Evolutionary conservation across 805 yeast genomes (phyloP).

Genomic region (Pichia phayaonensis): DNA sequence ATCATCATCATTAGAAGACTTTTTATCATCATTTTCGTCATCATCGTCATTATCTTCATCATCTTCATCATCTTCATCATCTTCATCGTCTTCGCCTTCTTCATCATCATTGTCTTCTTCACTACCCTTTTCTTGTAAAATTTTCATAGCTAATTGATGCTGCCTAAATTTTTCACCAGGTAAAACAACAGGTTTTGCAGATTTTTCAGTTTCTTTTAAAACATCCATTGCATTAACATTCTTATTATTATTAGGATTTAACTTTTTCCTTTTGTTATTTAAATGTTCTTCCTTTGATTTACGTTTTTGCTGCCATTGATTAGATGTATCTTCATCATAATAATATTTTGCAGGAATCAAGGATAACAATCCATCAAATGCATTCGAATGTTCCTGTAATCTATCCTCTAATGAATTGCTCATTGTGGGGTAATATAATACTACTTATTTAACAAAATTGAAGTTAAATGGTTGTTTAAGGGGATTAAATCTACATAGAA

Average conservation of each 20-base stretch:
- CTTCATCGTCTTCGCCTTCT: constrained; percentile 2
- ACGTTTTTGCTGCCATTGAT: constrained; percentile 87
- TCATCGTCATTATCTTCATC: constrained; percentile 25
- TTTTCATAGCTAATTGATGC: neutral
- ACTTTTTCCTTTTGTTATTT: constrained; percentile 57
- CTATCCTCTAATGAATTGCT: constrained; percentile 46
- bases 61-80: constrained; percentile 15
- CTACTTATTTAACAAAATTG: neutral
- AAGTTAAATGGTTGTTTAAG: no score
- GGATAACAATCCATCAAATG: constrained; percentile 84
- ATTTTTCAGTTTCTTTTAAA: constrained; percentile 43
- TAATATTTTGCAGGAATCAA: constrained; percentile 91
- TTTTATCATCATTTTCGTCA: neutral
- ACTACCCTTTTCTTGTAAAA: constrained; percentile 19
- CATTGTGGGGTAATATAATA: no score
- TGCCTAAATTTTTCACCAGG: constrained; percentile 20
- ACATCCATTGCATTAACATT: constrained; percentile 53
- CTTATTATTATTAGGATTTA: constrained; percentile 56
- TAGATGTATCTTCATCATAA: constrained; percentile 81
- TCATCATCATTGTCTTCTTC: constrained; percentile 14
- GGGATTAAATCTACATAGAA: neutral
- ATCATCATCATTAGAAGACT: constrained; percentile 3
- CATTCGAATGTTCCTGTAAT: constrained; percentile 65
- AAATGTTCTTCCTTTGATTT: constrained; percentile 57
- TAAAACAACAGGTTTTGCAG: constrained; percentile 43